Conservation (phyloP, 176 grass and related monocot species). For the Juncus inflexus region DNA sequence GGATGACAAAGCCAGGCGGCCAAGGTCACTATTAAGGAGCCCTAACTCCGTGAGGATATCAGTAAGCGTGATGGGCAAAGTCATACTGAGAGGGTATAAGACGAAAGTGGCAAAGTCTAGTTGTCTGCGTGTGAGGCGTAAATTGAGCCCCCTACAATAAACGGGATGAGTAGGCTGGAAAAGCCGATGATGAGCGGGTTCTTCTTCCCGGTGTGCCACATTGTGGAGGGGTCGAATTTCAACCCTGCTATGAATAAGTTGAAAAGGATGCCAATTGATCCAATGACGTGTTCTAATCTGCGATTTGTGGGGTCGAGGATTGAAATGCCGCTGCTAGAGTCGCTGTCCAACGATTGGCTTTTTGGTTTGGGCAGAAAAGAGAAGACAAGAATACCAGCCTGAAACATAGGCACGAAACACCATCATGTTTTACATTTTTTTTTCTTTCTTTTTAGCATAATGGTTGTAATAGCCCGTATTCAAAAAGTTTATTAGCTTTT, state of each 20-base stretch:
- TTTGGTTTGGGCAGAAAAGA: background rate
- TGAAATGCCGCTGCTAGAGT: background rate
- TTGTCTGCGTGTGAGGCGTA: background rate
- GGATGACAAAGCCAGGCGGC: slow-evolving; percentile 32
- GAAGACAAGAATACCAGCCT: slow-evolving; percentile 8
- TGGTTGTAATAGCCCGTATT: background rate
- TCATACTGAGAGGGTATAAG: background rate
- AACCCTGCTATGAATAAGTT: slow-evolving; percentile 29
- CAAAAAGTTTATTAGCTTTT: no score
- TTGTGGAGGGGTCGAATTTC: slow-evolving; percentile 25
- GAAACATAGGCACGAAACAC: background rate
- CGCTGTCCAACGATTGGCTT: background rate
- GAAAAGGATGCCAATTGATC: slow-evolving; percentile 17
- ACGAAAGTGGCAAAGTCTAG: background rate
- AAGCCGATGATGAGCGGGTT: slow-evolving; percentile 20
- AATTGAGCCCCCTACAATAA: background rate
- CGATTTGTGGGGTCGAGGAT: background rate
- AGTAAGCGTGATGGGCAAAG: background rate
- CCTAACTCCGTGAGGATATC: slow-evolving; percentile 31
- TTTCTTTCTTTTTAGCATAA: background rate
- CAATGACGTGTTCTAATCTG: background rate
- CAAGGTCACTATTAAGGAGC: slow-evolving; percentile 37
- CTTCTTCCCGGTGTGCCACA: slow-evolving; percentile 20
- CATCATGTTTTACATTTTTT: background rate
- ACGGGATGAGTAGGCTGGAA: slow-evolving; percentile 16